Base-by-base conservation (phyloP, 2,329 filamentous ascomycete species). In the Neonectria punicea region DNA sequence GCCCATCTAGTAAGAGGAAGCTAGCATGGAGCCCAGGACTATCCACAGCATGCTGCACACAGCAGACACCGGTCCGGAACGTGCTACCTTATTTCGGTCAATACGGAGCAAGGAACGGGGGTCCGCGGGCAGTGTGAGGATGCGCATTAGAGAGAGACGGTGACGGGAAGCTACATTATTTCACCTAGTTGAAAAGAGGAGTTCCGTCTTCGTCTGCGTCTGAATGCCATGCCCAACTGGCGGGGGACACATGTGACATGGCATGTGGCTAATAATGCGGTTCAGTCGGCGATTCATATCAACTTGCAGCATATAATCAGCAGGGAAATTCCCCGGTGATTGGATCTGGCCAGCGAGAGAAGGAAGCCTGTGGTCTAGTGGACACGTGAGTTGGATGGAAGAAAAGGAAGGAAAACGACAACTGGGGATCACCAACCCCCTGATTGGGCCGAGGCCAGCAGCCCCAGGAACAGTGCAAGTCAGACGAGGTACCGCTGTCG, bases 361-460 rank as follows among this genome's bases (percentile, higher is more conserved):
- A 44, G 20, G 39, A 18, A 44, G 18, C 41, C 18, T n/a, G 22
- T 22, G 39, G 61, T 25, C 25, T 25, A 25, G 25, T 58, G 51
- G 61, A 59, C 61, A 59, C 61, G 55, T 56, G 61, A 63, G 61
- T 63, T 63, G 14, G 14, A 39, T 39, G 49, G 61, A 64, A 56
- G 57, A 50, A 54, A 61, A 58, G 54, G 25, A 53, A 61, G 54
- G 25, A 53, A 61, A 58, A 34, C 53, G 36, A 47, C 53, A 61
- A 39, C 61, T 66, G 63, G 55, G 46, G 56, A 67, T 67, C 64
- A 46, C 60, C 55, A 60, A 46, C 61, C 54, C 57, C 60, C 64
- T 67, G 61, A 67, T 67, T 67, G 64, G 64, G 64, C 53, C 56
- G 47, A 55, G 41, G 32, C 25, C 34, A 43, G 30, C 56, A 58